phyloP scores from a whole-genome alignment of 495 filamentous ascomycete species.

The Physcia stellaris region DNA sequence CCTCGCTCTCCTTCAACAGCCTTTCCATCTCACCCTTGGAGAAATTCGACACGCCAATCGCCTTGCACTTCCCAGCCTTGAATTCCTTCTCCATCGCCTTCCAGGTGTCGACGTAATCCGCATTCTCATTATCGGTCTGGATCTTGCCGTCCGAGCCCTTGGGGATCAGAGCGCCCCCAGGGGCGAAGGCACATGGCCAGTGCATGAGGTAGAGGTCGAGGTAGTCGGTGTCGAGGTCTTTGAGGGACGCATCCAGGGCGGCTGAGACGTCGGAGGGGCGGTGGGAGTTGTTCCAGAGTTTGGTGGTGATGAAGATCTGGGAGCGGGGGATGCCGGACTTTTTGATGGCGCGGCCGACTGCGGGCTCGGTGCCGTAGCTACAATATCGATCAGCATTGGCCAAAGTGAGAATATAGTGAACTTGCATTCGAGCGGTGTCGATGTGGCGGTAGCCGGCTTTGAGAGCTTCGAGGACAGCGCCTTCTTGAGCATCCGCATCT shows the following conservation, averaged over 20 bases:
- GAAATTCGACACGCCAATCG: conserved; percentile 72
- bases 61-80: conserved; percentile 40
- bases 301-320: conserved; percentile 55
- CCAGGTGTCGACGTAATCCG: conserved; percentile 43
- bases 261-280: conserved; percentile 44
- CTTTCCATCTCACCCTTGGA: conserved; percentile 52
- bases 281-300: conserved; percentile 58
- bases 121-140: conserved; percentile 23
- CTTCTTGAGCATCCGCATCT: conserved; percentile 31
- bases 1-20: conserved; percentile 42
- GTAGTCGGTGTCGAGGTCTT: conserved; percentile 48
- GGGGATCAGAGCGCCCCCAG: conserved; percentile 20
- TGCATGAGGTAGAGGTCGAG: conserved; percentile 62
- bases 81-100: conserved; percentile 50
- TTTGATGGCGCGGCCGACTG: conserved; percentile 43
- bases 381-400: background rate
- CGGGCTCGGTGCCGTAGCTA: conserved; percentile 37
- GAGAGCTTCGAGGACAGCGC: conserved; percentile 31
- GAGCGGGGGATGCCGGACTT: conserved; percentile 40
- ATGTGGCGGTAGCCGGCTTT: conserved; percentile 49
- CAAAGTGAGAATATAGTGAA: conserved; percentile 11
- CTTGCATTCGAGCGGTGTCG: conserved; percentile 41
- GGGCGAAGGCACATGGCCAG: conserved; percentile 42
- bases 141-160: conserved; percentile 31
- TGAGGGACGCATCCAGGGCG: conserved; percentile 46